Conservation (phyloP, 306 rosid genomes). For the Dalbergia cochinchinensis region DNA sequence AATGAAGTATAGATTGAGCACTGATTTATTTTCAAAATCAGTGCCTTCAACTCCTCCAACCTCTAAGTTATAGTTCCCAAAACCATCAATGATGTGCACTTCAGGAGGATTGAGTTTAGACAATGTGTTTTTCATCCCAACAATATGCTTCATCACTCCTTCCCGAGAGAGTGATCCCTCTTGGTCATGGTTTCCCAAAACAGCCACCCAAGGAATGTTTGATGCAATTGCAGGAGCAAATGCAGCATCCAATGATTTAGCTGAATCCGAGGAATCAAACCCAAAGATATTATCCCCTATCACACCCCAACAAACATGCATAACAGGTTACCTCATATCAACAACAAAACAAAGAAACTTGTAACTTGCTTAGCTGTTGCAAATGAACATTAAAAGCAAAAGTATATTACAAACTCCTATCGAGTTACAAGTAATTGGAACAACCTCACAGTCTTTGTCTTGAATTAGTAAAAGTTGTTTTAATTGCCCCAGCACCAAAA, state of each 20-base stretch:
- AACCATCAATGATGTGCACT: constrained; percentile 72
- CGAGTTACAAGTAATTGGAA: constrained; percentile 18
- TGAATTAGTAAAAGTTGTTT: constrained; percentile 10
- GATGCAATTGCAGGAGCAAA: constrained; percentile 89
- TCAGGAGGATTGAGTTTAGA: constrained; percentile 74
- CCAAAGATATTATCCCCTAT: constrained; percentile 91
- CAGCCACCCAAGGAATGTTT: constrained; percentile 91
- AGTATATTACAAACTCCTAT: constrained; percentile 2
- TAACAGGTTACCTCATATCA: constrained; percentile 29
- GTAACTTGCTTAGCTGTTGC: constrained; percentile 11
- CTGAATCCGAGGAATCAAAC: constrained; percentile 67
- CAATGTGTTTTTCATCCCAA: constrained; percentile 76
- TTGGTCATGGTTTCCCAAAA: constrained; percentile 97
- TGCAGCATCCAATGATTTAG: constrained; percentile 79
- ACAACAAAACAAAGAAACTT: constrained; percentile 33
- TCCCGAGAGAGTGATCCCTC: constrained; percentile 85
- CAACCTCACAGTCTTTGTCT: constrained; percentile 5
- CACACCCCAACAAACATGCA: constrained; percentile 31
- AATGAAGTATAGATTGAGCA: constrained; percentile 87
- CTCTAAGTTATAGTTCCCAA: constrained; percentile 90
- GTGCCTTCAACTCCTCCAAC: constrained; percentile 76
- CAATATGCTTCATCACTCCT: constrained; percentile 88
- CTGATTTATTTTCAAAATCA: constrained; percentile 80
- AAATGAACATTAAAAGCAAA: background rate
- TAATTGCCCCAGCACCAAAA: background rate